Base-by-base conservation (phyloP, 2,329 filamentous ascomycete genomes). In the Colletotrichum sp. region DNA sequence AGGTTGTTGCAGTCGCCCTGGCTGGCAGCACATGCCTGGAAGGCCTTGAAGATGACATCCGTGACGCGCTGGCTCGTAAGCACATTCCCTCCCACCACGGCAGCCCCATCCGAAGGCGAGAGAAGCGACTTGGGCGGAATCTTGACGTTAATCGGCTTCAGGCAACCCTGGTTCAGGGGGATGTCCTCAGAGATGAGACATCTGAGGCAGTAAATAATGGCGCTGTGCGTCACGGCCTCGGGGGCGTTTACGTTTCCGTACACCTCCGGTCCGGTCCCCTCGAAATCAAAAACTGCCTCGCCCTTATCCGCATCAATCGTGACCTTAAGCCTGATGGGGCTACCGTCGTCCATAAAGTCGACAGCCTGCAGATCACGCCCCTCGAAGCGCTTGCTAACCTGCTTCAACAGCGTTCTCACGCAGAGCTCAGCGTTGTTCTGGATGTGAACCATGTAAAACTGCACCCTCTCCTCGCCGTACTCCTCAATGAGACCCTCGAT, bases 281-380 rank as follows among this genome's bases (percentile, higher is more conserved):
- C 89, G 82, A 97, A 97, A 82, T 97, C 94, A 79, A 97, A 97
- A 2, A 94, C 87, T 0, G 95, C 95, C 77, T 95, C 94, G 28
- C 94, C 95, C 76, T 94, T 93, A 1, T 93, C 89, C 0, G 91
- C 90, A 79, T 96, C 91, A 75, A 97, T 97, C 2, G 90, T 94
- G 72, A 97, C 89, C 78, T 92, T 94, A 5, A 97, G 88, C 55
- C 89, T 87, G 79, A 97, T 96, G 0, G 94, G 94, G 4, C 91
- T 94, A 7, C 95, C 95, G 77, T 97, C 95, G 80, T 97, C 95
- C 95, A 97, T 96, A 83, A 93, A 94, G 79, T 97, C 95, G 6
- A 93, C 86, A 0, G 95, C 94, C 4, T 91, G 90, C 1, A 97
- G 87, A 59, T 94, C 91, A 72, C 92, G 90, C 11, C 94, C 94